Base-by-base conservation (phyloP, 768 basidiomycete genomes). In the Rhodotorula graminis region DNA sequence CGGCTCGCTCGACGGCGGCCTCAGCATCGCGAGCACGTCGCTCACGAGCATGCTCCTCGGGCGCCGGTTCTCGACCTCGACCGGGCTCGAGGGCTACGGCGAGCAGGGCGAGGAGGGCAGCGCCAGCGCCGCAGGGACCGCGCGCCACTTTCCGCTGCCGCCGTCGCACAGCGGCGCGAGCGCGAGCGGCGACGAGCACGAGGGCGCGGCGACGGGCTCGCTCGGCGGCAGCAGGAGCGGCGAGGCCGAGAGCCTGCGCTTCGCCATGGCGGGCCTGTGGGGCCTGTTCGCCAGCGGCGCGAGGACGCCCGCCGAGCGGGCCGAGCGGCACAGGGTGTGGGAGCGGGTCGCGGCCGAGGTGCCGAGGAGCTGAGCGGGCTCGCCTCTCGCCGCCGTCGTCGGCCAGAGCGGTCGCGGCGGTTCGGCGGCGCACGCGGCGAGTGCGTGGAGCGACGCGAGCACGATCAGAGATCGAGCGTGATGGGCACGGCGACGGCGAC, bases 181-280 rank as follows among this genome's bases (percentile, higher is more conserved):
- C 37, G 47, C 19, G 47, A 18, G 19, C 8, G 47, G 19, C 18
- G 47, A 49, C 47, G 33, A 10, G 37, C 50, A 50, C 18, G 61
- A 33, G 33, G n/a, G n/a, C n/a, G n/a, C n/a, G n/a, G n/a, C n/a
- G n/a, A n/a, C n/a, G n/a, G n/a, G n/a, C n/a, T n/a, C n/a, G n/a
- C n/a, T n/a, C n/a, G n/a, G n/a, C 2, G 27, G 37, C 3, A 27
- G 52, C 1, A 49, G 21, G 61, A 50, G 25, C 37, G 37, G 5
- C 37, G 37, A 37, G 37, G 5, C 9, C 44, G 53, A 65, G 4
- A 42, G 53, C 4, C 53, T 65, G 11, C 27, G 40, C 16, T 29
- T 23, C 8, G 64, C 64, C 40, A 40, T 65, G 18, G 29, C 27
- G 18, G 64, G 64, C 16, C 40, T 65, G 27, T 65, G 64, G 64